A percentile compares a stretch with the other conserved stretches of the same genome.
Conservation (phyloP, 176 grass and related monocot species). For the Oryza coarctata region DNA sequence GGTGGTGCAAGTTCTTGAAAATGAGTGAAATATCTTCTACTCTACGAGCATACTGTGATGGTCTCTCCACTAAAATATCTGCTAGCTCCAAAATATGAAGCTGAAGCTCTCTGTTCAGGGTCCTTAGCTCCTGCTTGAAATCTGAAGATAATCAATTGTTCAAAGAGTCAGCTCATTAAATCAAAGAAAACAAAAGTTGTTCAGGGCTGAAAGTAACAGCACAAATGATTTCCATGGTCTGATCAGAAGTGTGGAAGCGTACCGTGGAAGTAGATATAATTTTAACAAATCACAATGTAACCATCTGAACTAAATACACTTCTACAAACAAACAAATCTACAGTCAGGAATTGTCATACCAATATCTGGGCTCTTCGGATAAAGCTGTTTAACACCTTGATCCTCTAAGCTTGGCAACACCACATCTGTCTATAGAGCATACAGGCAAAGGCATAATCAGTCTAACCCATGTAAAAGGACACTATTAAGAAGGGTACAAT, state of each 20-base stretch:
- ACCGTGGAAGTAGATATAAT: background rate
- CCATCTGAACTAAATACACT: background rate
- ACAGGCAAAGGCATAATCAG: slow-evolving; percentile 5
- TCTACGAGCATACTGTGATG: slow-evolving; percentile 85
- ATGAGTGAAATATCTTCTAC: slow-evolving; percentile 94
- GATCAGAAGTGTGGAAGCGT: background rate
- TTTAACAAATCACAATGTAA: slow-evolving; percentile 7
- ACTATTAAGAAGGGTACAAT: background rate
- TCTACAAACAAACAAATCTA: background rate
- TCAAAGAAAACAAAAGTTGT: background rate
- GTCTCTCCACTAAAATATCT: slow-evolving; percentile 88
- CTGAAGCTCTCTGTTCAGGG: slow-evolving; percentile 91
- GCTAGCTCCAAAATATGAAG: slow-evolving; percentile 93
- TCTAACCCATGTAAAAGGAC: background rate
- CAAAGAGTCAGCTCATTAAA: background rate
- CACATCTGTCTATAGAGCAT: slow-evolving; percentile 54
- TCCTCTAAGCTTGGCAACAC: slow-evolving; percentile 87
- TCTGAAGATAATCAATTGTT: slow-evolving; percentile 48
- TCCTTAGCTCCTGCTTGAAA: slow-evolving; percentile 84
- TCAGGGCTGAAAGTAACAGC: background rate
- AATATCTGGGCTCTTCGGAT: slow-evolving; percentile 60
- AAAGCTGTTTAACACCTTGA: slow-evolving; percentile 82
- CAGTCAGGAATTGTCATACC: slow-evolving; percentile 31
- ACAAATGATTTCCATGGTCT: background rate
- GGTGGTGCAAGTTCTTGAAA: slow-evolving; percentile 86